Percentiles rank a stretch among this genome's conserved stretches.
Evolutionary conservation across 2,329 filamentous ascomycete species (phyloP).

Genomic region (Triangularia verruculosa): DNA sequence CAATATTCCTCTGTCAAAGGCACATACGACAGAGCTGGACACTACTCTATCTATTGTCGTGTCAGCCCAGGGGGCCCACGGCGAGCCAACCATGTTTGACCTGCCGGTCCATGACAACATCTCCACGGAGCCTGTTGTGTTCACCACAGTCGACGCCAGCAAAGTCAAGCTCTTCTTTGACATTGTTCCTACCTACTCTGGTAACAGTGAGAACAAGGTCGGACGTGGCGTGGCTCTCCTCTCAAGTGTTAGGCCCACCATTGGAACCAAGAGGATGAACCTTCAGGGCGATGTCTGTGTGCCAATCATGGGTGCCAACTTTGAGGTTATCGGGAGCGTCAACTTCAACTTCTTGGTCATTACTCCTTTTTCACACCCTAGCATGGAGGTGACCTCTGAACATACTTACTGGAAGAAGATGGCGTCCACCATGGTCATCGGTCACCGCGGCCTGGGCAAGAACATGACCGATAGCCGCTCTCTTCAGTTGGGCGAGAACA

Average conservation of each 20-base stretch:
- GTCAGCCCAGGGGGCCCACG: conserved; percentile 77
- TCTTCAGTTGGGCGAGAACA: conserved; percentile 94
- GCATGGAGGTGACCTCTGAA: conserved; percentile 85
- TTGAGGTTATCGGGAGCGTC: conserved; percentile 90
- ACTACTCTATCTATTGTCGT: conserved; percentile 91
- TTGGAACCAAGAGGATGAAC: conserved; percentile 85
- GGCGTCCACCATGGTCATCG: conserved; percentile 78
- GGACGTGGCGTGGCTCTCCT: conserved; percentile 86
- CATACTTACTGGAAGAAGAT: conserved; percentile 97
- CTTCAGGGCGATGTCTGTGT: conserved; percentile 90
- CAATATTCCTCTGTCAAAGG: conserved; percentile 79
- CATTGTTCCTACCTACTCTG: conserved; percentile 91
- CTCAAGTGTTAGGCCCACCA: conserved; percentile 76
- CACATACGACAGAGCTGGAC: conserved; percentile 89
- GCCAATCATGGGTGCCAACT: conserved; percentile 77
- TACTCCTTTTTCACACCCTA: conserved; percentile 89
- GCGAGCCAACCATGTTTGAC: conserved; percentile 86
- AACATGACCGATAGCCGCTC: conserved; percentile 81
- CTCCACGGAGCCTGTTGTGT: conserved; percentile 88
- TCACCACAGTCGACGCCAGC: conserved; percentile 71
- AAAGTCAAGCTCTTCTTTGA: conserved; percentile 92
- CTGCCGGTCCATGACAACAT: conserved; percentile 92
- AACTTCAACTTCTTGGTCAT: conserved; percentile 97
- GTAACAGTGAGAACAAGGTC: conserved; percentile 81
- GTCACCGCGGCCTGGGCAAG: conserved; percentile 78